Base-by-base conservation (phyloP, 2,329 filamentous ascomycete genomes). In the Talaromyces verruculosus region DNA sequence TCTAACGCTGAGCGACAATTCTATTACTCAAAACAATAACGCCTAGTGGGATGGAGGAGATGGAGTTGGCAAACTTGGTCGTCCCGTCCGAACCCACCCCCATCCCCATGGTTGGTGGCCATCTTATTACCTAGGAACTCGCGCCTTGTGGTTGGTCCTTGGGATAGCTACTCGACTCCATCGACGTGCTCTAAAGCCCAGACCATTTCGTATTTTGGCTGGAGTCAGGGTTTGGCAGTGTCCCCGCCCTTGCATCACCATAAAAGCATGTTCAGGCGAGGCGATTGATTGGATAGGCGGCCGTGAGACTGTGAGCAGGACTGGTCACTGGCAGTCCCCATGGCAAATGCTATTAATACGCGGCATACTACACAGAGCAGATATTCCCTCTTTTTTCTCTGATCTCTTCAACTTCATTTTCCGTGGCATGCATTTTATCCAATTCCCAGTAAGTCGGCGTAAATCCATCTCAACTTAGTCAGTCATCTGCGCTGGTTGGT, bases 11-110 rank as follows among this genome's bases (percentile, higher is more conserved):
- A 57, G 53, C 33, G 33, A 57, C 53, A 57, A 55, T 11, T 57
- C 53, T 37, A 37, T 57, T 57, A 57, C 53, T 57, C 53, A 57
- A 57, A 55, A 57, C 53, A 39, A 39, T 57, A 22, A 57, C 51
- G 28, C 30, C 30, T 35, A 35, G 51, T 57, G 53, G 53, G 53
- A 55, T 55, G 30, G 30, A 57, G 0, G 33, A 22, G 30, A 37
- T 39, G 53, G n/a, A 60, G 57, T 60, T 64, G 62, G 51, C 51
- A 64, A 58, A 64, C 39, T 57, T 64, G 62, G 51, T 25, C 19
- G 30, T 53, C 62, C 62, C 62, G 39, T 47, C 62, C 37, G 51
- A 64, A 58, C 39, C 62, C 62, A 64, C 62, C 30, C 30, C 17
- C 57, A 57, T 60, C 22, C 30, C 37, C 62, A 49, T 55, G 49